A percentile compares a stretch with the other conserved stretches of the same genome.
These are phyloP conservation scores for Leccinum barrowsii DNA, from an alignment of 768 basidiomycete species.

Conservation along the genomic window DNA sequence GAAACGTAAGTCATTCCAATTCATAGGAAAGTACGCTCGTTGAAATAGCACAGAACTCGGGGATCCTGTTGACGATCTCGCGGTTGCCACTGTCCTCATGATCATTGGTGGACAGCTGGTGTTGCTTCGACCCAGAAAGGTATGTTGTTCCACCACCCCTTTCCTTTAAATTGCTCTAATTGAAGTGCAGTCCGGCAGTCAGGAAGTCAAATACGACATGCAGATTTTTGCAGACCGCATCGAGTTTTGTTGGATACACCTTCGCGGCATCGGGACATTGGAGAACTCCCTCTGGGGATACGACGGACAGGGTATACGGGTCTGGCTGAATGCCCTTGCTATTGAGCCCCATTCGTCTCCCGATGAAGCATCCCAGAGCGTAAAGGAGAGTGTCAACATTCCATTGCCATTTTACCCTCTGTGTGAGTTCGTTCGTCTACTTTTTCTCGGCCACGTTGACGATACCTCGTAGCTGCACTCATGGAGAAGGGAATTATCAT, in stretches of 20 bases:
- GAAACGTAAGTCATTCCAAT: slow-evolving; percentile 61
- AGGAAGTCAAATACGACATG: slow-evolving; percentile 95
- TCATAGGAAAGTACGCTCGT: slow-evolving; percentile 2
- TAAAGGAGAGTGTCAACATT: slow-evolving; percentile 93
- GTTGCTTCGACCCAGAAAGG: slow-evolving; percentile 85
- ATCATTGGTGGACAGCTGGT: slow-evolving; percentile 91
- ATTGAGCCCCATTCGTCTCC: slow-evolving; percentile 61
- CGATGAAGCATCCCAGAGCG: slow-evolving; percentile 42
- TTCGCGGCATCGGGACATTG: slow-evolving; percentile 86
- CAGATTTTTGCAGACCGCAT: slow-evolving; percentile 96
- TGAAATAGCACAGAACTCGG: slow-evolving; percentile 67
- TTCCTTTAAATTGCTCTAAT: not conserved
- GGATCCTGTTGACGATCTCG: slow-evolving; percentile 88
- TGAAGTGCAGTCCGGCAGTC: slow-evolving; percentile 60
- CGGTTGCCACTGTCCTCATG: slow-evolving; percentile 93
- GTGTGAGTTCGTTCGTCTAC: slow-evolving; percentile 50
- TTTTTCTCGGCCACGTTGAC: slow-evolving; percentile 1
- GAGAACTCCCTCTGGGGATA: slow-evolving; percentile 99
- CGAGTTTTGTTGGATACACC: slow-evolving; percentile 98
- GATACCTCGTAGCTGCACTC: slow-evolving; percentile 64
- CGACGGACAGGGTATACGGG: slow-evolving; percentile 82
- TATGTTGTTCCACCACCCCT: slow-evolving; percentile 27
- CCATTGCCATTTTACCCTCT: slow-evolving; percentile 93
- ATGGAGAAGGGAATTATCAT: slow-evolving; percentile 99
- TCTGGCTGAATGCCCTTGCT: slow-evolving; percentile 94